phyloP scores from a whole-genome alignment of 805 yeast species.

The Candida jianshihensis region DNA sequence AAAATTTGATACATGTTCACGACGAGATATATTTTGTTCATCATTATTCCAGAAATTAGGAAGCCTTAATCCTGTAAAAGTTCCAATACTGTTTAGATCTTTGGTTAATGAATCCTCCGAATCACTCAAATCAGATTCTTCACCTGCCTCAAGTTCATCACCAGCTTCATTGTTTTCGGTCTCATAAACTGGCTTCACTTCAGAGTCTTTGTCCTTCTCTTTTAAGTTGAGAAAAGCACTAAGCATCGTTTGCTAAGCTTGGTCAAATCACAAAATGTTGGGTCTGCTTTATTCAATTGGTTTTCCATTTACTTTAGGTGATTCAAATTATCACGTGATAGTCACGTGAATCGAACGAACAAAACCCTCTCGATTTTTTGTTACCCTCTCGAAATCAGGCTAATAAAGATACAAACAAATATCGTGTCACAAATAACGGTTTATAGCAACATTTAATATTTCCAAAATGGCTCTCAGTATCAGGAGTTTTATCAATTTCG shows the following conservation, averaged over 20 bases:
- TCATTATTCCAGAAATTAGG: constrained; percentile 15
- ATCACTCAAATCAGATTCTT: constrained; percentile 5
- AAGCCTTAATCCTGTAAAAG: constrained; percentile 17
- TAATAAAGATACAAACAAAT: too few species aligned
- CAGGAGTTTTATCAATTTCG: constrained; percentile 39
- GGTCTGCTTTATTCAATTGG: not conserved
- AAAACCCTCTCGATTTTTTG: too few species aligned
- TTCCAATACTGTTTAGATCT: constrained; percentile 48
- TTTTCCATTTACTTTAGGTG: not conserved
- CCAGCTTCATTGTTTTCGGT: not conserved
- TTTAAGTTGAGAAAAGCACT: not conserved
- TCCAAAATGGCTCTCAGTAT: constrained; percentile 34
- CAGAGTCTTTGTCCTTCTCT: not conserved
- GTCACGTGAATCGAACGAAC: too few species aligned
- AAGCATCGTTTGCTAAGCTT: not conserved
- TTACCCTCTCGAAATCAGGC: too few species aligned
- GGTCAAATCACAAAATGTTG: too few species aligned
- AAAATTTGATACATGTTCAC: constrained; percentile 26
- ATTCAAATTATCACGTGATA: too few species aligned
- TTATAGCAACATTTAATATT: not conserved
- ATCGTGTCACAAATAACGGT: not conserved
- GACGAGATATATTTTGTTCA: constrained; percentile 11
- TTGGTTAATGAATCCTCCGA: constrained; percentile 30
- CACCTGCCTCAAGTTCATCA: not conserved
- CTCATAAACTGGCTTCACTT: not conserved